Conservation (phyloP, 2,329 filamentous ascomycete species). For the Magnaporthales sp. region DNA sequence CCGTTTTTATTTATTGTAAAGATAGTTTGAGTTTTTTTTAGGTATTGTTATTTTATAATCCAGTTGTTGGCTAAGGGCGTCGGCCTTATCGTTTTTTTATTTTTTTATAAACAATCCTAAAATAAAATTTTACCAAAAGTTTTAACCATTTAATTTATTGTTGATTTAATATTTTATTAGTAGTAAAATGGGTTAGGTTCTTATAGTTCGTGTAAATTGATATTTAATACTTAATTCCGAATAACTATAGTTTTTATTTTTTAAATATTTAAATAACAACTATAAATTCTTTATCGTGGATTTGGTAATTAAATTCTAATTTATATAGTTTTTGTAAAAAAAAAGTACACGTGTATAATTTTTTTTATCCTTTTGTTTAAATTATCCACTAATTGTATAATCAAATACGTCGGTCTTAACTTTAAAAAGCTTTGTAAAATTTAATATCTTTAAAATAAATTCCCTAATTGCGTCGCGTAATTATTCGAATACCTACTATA, state of each 20-base stretch:
- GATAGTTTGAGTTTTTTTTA: too few species aligned
- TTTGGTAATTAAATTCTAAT: too few species aligned
- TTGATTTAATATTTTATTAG: slow-evolving; percentile 15
- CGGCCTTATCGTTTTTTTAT: slow-evolving; percentile 12
- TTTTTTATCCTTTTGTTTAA: slow-evolving; percentile 6
- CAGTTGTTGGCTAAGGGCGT: slow-evolving; percentile 4
- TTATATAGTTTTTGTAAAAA: slow-evolving; percentile 14
- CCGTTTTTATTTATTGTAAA: too few species aligned
- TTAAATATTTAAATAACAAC: slow-evolving; percentile 5
- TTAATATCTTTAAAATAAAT: too few species aligned
- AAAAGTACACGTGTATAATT: neutral
- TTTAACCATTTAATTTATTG: slow-evolving; percentile 17
- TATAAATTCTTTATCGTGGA: slow-evolving; percentile 17
- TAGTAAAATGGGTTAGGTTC: slow-evolving; percentile 20
- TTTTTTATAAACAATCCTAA: neutral
- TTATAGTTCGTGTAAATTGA: slow-evolving; percentile 19
- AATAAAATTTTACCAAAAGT: slow-evolving; percentile 11
- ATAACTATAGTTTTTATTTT: neutral
- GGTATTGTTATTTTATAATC: neutral
- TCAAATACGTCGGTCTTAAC: slow-evolving; percentile 15
- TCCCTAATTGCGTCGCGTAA: too few species aligned
- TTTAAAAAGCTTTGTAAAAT: slow-evolving; percentile 9
- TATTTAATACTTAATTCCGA: slow-evolving; percentile 10
- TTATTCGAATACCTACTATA: too few species aligned
- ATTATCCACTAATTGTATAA: slow-evolving; percentile 9